These are phyloP conservation scores for Dactylellina cionopaga DNA, from an alignment of 2,329 filamentous ascomycete genomes.

Conservation along the genomic window DNA sequence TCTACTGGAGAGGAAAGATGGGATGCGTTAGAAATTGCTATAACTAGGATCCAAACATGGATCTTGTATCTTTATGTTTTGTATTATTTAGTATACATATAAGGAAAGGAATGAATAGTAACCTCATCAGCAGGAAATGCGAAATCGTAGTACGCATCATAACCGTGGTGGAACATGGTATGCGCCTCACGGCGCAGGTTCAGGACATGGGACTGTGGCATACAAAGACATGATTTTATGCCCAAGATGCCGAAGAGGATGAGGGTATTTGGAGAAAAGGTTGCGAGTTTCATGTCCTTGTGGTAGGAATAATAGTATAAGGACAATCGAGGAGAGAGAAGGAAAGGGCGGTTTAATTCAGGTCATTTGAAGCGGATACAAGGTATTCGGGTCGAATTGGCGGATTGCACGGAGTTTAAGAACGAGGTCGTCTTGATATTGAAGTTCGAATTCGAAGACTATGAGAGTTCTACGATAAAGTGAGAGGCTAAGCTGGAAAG, in stretches of 20 bases:
- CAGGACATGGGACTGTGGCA: slow-evolving; percentile 34
- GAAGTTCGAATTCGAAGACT: too few species aligned
- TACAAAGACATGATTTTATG: slow-evolving; percentile 43
- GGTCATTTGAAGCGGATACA: slow-evolving; percentile 37
- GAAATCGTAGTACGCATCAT: slow-evolving; percentile 38
- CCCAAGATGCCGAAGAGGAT: slow-evolving; percentile 35
- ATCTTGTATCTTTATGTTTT: too few species aligned
- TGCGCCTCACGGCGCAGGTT: slow-evolving; percentile 45
- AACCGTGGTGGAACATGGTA: slow-evolving; percentile 48
- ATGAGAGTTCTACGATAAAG: too few species aligned
- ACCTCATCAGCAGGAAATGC: slow-evolving; percentile 48
- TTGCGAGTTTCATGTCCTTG: slow-evolving; percentile 45
- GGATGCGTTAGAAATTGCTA: slow-evolving; percentile 14
- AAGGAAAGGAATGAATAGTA: not conserved
- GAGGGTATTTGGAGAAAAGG: slow-evolving; percentile 14
- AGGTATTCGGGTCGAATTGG: not conserved
- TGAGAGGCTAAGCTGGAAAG: slow-evolving; percentile 22
- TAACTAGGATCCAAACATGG: not conserved
- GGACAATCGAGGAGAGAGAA: not conserved
- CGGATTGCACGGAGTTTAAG: not conserved
- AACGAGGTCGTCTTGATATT: slow-evolving; percentile 1
- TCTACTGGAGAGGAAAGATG: slow-evolving; percentile 62
- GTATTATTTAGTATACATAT: not conserved
- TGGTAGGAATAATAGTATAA: not conserved
- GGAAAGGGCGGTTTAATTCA: slow-evolving; percentile 1